These are phyloP conservation scores for Lentithecium fluviatile DNA, from an alignment of 495 filamentous ascomycete species.

Conservation along the genomic window DNA sequence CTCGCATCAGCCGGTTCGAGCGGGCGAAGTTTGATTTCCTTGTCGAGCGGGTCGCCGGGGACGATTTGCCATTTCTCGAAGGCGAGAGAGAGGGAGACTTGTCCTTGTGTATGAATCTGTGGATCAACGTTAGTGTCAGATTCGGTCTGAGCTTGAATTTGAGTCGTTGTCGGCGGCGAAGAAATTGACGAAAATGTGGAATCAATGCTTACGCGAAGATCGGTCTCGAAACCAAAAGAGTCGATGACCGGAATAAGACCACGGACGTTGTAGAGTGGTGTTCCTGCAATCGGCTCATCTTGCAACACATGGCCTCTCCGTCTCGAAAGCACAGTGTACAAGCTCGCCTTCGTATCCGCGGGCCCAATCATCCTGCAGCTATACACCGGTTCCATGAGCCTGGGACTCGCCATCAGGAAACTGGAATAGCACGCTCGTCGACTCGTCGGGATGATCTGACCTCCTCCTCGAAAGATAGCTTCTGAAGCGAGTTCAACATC, in stretches of 20 bases:
- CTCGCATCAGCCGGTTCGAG: slow-evolving; percentile 82
- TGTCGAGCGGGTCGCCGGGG: slow-evolving; percentile 91
- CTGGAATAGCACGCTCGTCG: slow-evolving; percentile 89
- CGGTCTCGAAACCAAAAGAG: slow-evolving; percentile 95
- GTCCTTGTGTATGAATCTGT: slow-evolving; percentile 86
- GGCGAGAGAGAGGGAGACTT: slow-evolving; percentile 82
- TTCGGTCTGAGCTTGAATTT: no score
- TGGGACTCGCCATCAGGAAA: slow-evolving; percentile 94
- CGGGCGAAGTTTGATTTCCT: slow-evolving; percentile 74
- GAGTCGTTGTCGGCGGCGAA: neutral
- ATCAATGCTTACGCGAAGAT: slow-evolving; percentile 58
- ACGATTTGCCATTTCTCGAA: slow-evolving; percentile 96
- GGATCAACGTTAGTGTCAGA: neutral
- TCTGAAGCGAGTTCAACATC: slow-evolving; percentile 84
- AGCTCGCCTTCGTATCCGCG: slow-evolving; percentile 78
- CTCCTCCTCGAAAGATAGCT: slow-evolving; percentile 89
- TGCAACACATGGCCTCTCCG: slow-evolving; percentile 88
- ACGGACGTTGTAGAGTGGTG: slow-evolving; percentile 83
- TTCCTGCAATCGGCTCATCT: slow-evolving; percentile 91
- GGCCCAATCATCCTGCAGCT: slow-evolving; percentile 88
- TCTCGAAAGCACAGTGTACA: slow-evolving; percentile 88
- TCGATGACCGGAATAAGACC: slow-evolving; percentile 95
- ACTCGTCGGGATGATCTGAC: slow-evolving; percentile 94
- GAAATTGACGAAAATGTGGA: neutral
- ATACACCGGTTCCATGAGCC: slow-evolving; percentile 95